phyloP scores from a whole-genome alignment of 2,329 filamentous ascomycete genomes.

The Trichoderma endophyticum region DNA sequence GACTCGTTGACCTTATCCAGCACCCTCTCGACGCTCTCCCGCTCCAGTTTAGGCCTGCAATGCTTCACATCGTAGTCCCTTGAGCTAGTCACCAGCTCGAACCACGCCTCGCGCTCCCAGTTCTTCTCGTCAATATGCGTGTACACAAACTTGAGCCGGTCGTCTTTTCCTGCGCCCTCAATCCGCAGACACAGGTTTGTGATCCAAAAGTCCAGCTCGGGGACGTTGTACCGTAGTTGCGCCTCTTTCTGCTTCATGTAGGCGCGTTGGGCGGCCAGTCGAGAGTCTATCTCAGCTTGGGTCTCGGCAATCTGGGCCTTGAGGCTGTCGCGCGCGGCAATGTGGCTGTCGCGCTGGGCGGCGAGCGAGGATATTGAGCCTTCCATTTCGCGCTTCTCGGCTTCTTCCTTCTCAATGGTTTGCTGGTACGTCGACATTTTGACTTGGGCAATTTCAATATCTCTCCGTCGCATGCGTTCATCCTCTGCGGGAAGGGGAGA shows the following conservation, averaged over 20 bases:
- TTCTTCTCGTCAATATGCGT: constrained; percentile 81
- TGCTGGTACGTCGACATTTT: constrained; percentile 70
- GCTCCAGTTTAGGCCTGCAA: constrained; percentile 77
- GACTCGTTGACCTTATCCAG: constrained; percentile 79
- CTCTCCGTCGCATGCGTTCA: constrained; percentile 81
- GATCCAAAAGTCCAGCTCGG: constrained; percentile 95
- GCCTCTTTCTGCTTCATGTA: constrained; percentile 73
- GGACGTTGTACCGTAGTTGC: constrained; percentile 84
- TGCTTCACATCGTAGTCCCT: constrained; percentile 83
- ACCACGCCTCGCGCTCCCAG: constrained; percentile 88
- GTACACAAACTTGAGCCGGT: constrained; percentile 87
- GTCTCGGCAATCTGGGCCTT: constrained; percentile 62
- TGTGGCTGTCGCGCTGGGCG: constrained; percentile 59
- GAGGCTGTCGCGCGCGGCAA: constrained; percentile 54
- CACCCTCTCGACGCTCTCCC: constrained; percentile 72
- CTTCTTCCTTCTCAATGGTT: constrained; percentile 70
- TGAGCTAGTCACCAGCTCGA: constrained; percentile 79
- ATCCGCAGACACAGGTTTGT: constrained; percentile 84
- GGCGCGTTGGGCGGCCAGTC: constrained; percentile 67
- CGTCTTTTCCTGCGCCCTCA: constrained; percentile 80
- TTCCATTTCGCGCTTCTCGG: constrained; percentile 74
- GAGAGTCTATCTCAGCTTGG: constrained; percentile 66
- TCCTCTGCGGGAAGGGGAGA: constrained; percentile 60
- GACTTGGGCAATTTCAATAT: constrained; percentile 77
- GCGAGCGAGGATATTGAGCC: constrained; percentile 56